Conservation (phyloP, 495 filamentous ascomycete genomes). For the Amphirosellinia nigrospora region DNA sequence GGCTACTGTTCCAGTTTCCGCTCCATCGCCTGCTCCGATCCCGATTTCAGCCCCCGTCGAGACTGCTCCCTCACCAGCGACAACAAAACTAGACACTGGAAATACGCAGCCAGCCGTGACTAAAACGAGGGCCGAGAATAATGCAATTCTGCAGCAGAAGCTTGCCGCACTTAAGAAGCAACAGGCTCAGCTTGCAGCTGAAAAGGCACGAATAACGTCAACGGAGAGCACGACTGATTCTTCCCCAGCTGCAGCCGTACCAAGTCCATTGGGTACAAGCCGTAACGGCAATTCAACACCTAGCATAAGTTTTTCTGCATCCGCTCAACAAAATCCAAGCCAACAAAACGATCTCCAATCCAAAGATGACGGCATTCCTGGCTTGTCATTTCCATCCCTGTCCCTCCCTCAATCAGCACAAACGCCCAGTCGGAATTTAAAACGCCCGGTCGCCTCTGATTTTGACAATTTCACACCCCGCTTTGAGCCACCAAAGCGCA, state of each 20-base stretch:
- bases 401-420: conserved; percentile 29
- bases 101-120: conserved; percentile 35
- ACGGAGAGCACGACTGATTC: conserved; percentile 14
- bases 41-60: conserved; percentile 12
- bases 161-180: conserved; percentile 55
- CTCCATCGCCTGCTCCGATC: conserved; percentile 15
- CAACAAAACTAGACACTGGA: conserved; percentile 21
- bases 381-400: conserved; percentile 27
- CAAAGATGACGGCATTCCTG: conserved; percentile 34
- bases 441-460: conserved; percentile 86
- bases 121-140: conserved; percentile 50
- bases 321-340: conserved; percentile 1
- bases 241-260: neutral
- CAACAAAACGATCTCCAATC: conserved; percentile 27
- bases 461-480: conserved; percentile 66
- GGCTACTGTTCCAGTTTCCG: neutral
- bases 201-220: conserved; percentile 33
- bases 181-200: conserved; percentile 44
- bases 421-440: conserved; percentile 51
- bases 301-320: neutral
- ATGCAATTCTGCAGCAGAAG: conserved; percentile 52
- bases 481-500: conserved; percentile 61
- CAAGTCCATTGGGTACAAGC: neutral
- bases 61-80: conserved; percentile 18
- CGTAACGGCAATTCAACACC: conserved; percentile 15